Conservation (phyloP, 1,284 basidiomycete genomes). For the Ganoderma multipileum region DNA sequence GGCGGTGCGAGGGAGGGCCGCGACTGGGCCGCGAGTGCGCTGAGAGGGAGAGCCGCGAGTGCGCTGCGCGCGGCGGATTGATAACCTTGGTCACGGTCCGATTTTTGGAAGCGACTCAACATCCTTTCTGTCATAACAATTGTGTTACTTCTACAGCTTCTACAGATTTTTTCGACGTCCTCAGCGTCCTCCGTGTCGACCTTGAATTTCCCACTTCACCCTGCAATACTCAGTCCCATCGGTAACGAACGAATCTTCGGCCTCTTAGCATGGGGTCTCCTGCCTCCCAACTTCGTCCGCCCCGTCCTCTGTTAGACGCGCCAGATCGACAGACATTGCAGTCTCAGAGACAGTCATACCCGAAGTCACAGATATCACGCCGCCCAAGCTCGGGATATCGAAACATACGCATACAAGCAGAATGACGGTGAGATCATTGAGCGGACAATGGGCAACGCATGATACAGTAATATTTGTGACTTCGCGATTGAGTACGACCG, state of each 20-base stretch:
- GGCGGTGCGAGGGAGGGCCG: too few species aligned
- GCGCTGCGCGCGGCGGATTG: too few species aligned
- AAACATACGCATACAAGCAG: neutral
- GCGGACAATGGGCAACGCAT: too few species aligned
- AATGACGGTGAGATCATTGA: too few species aligned
- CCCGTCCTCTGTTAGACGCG: slow-evolving; percentile 19
- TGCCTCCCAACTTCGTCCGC: slow-evolving; percentile 34
- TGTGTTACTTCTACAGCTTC: too few species aligned
- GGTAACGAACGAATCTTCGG: slow-evolving; percentile 24
- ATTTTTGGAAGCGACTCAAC: too few species aligned
- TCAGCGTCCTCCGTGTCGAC: slow-evolving; percentile 42
- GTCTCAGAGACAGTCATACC: slow-evolving; percentile 18
- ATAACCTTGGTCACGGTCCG: too few species aligned
- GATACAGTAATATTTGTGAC: too few species aligned
- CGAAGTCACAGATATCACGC: slow-evolving; percentile 20
- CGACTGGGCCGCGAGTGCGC: too few species aligned
- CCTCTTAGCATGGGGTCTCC: slow-evolving; percentile 23
- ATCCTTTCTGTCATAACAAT: too few species aligned
- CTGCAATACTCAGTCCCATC: slow-evolving; percentile 44
- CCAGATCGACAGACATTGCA: slow-evolving; percentile 14
- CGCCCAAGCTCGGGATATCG: slow-evolving; percentile 44
- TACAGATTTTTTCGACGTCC: slow-evolving; percentile 37
- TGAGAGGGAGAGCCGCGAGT: too few species aligned
- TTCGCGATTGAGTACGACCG: too few species aligned
- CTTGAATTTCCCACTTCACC: slow-evolving; percentile 74